phyloP scores from a whole-genome alignment of 1,139 yeast genomes.

The Taiozyma sp. region DNA sequence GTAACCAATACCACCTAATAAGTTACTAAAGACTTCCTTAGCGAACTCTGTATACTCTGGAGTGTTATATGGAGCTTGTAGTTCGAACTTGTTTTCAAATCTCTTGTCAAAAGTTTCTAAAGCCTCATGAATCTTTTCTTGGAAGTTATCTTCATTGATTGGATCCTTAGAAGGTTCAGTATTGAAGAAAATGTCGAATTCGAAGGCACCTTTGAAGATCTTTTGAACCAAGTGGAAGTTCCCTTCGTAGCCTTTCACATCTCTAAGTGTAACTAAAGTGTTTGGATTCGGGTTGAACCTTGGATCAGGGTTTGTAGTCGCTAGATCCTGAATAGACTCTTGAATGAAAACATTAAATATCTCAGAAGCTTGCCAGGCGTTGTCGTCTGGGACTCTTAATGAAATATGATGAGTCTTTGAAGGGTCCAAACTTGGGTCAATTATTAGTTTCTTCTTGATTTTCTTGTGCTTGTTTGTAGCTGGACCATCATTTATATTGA shows the following conservation, averaged over 20 bases:
- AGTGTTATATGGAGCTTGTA: conserved; percentile 51
- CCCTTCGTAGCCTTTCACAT: conserved; percentile 61
- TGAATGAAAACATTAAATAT: conserved; percentile 65
- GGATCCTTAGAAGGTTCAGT: conserved; percentile 39
- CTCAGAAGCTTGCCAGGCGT: conserved; percentile 79
- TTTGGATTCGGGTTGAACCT: conserved; percentile 32
- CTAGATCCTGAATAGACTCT: conserved; percentile 55
- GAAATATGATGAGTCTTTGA: conserved; percentile 60
- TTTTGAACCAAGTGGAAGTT: conserved; percentile 79
- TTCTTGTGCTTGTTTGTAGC: conserved; percentile 38
- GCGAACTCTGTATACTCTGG: conserved; percentile 55
- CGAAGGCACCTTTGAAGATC: conserved; percentile 67
- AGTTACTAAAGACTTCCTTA: conserved; percentile 71
- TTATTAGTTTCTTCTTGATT: conserved; percentile 22
- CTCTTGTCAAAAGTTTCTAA: conserved; percentile 44
- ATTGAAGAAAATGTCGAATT: conserved; percentile 66
- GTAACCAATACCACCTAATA: conserved; percentile 88
- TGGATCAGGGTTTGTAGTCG: conserved; percentile 31
- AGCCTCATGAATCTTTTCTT: conserved; percentile 34
- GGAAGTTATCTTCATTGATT: conserved; percentile 39
- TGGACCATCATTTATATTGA: conserved; percentile 47
- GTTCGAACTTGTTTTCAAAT: conserved; percentile 50
- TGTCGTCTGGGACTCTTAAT: conserved; percentile 65
- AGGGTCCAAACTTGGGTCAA: conserved; percentile 45
- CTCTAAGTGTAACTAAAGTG: conserved; percentile 48